Base-by-base conservation (phyloP, 202 grass and related monocot genomes). In the Sporobolus alterniflorus region DNA sequence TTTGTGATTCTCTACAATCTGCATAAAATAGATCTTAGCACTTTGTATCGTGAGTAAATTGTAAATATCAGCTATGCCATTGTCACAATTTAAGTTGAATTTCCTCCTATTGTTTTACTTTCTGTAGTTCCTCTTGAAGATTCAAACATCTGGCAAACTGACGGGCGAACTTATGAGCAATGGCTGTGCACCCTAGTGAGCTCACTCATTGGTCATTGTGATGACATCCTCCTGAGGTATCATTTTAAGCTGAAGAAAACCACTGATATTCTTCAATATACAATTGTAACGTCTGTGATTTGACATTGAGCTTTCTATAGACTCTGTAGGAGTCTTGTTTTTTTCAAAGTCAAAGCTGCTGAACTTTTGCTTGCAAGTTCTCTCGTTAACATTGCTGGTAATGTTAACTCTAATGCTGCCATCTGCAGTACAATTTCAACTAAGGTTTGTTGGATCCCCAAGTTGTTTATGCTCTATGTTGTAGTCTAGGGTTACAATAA, bases 161-260 rank as follows among this genome's bases (percentile, higher is more conserved):
- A 93, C 65, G 88, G 74, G 44, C 92, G 67, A 83, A 73, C 66
- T 67, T 95, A 90, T 76, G 73, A 93, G 64, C 84, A 84, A 85
- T 98, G 95, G 95, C 59, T 98, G 29, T 98, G 92, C 76, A 88
- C 88, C 78, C 79, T 98, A 84, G 92, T 90, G 82, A 88, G 94
- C 76, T 91, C 92, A 48, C 90, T 95, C 70, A 91, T 98, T 93
- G 59, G 61, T 46, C 88, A 98, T 74, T 95, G 90, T 73, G 78
- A 98, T 93, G 95, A 95, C 75, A 82, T 82, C 60, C 86, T 98
- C 76, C 79, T 98, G 71, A 92, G 92, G 95, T 98, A 90, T 18
- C 43, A 77, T 61, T 82, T 86, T 94, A 28, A 68, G 65, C 42
- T 51, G 65, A 85, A 75, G 56, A 74, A 70, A 81, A 77, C 57